These are phyloP conservation scores for Nidularia pulvinata DNA, from an alignment of 768 basidiomycete species.

Conservation along the genomic window DNA sequence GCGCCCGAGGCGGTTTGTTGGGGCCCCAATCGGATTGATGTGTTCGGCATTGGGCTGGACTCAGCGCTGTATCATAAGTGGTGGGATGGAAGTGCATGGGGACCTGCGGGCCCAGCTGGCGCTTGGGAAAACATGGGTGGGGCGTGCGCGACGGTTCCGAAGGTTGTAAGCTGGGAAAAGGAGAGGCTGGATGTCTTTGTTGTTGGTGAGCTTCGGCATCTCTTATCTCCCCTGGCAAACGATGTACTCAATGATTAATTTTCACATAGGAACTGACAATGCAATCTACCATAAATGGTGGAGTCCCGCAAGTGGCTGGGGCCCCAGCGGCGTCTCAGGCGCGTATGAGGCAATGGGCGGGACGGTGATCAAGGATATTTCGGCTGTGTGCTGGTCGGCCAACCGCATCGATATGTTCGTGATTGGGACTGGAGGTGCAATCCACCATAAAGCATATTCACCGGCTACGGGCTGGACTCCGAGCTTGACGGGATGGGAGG, in stretches of 20 bases:
- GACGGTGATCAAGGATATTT: conserved; percentile 1
- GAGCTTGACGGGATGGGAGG: neutral
- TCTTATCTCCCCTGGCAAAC: neutral
- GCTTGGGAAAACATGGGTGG: conserved; percentile 1
- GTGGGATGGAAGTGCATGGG: conserved; percentile 1
- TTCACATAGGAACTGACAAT: neutral
- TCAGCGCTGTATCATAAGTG: conserved; percentile 1
- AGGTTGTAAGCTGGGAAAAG: neutral
- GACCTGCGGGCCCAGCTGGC: neutral
- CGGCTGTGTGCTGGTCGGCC: conserved; percentile 3
- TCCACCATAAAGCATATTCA: conserved; percentile 1
- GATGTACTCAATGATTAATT: neutral
- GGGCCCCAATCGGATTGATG: conserved; percentile 6
- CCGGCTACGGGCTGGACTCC: neutral
- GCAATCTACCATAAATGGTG: conserved; percentile 3
- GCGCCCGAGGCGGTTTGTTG: conserved; percentile 4
- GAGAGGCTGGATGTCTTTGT: neutral
- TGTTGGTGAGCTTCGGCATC: neutral
- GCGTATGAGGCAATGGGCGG: neutral
- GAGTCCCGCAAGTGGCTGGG: neutral
- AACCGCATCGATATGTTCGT: conserved; percentile 6
- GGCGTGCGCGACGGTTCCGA: neutral
- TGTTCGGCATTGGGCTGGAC: conserved; percentile 2
- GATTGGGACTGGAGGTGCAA: neutral
- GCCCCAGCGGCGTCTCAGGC: neutral